Conservation (phyloP, 1,284 basidiomycete species). For the Malassezia sympodialis region DNA sequence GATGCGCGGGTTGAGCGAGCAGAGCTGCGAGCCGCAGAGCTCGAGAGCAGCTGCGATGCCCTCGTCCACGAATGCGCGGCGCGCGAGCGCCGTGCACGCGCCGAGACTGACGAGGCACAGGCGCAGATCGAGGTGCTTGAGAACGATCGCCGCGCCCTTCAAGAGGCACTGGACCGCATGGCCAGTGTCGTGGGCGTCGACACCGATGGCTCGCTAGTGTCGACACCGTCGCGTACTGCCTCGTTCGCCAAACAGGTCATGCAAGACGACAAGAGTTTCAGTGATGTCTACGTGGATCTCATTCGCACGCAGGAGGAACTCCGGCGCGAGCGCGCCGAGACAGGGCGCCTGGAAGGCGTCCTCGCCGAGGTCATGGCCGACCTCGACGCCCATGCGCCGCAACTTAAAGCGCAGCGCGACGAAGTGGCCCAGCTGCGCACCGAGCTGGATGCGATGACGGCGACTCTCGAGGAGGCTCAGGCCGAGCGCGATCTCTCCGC, state of each 20-base stretch:
- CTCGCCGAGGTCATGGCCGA: constrained; percentile 42
- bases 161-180: constrained; percentile 39
- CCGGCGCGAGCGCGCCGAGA: constrained; percentile 56
- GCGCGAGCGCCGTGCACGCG: constrained; percentile 58
- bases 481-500: constrained; percentile 25
- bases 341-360: constrained; percentile 28
- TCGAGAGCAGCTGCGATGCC: constrained; percentile 67
- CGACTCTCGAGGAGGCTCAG: constrained; percentile 23
- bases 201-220: constrained; percentile 5
- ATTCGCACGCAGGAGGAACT: constrained; percentile 73
- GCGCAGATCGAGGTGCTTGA: constrained; percentile 49
- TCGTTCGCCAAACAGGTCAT: constrained; percentile 56
- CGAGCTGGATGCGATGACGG: constrained; percentile 29
- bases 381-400: constrained; percentile 36
- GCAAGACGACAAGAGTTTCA: constrained; percentile 70
- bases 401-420: constrained; percentile 41
- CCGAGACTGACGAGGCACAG: constrained; percentile 57
- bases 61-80: constrained; percentile 61
- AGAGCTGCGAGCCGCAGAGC: constrained; percentile 63
- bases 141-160: constrained; percentile 46
- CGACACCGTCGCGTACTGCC: constrained; percentile 7
- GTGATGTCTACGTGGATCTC: constrained; percentile 79
- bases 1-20: constrained; percentile 70
- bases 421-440: constrained; percentile 32
- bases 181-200: constrained; percentile 37